Evolutionary conservation across 371 early-diverging fungal species (phyloP).

Genomic region (Parasitella parasitica): DNA sequence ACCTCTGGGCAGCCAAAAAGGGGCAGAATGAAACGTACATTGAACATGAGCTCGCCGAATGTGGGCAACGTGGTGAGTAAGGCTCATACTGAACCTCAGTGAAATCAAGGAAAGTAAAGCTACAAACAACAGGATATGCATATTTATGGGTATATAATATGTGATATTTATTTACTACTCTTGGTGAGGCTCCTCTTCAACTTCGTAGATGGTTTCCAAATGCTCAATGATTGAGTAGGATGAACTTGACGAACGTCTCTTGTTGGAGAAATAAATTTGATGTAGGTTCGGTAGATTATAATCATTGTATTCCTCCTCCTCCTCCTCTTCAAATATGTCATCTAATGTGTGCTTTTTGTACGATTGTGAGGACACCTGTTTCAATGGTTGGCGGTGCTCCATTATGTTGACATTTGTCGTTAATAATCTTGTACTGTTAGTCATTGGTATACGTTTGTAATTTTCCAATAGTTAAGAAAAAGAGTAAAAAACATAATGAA

Average conservation of each 20-base stretch:
- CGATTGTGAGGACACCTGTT: too few species aligned
- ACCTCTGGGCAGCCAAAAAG: too few species aligned
- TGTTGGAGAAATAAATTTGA: not conserved
- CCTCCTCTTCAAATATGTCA: not conserved
- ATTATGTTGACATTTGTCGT: not conserved
- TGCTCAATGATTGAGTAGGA: not conserved
- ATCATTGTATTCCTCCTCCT: not conserved
- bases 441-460: conserved; percentile 1
- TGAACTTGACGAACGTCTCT: not conserved
- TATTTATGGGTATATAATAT: not conserved
- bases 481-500: too few species aligned
- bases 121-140: not conserved
- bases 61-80: too few species aligned
- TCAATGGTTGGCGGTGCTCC: not conserved
- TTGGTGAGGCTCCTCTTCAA: not conserved
- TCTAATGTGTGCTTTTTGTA: not conserved
- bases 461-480: not conserved
- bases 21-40: too few species aligned
- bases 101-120: too few species aligned
- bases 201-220: not conserved
- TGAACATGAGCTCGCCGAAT: too few species aligned
- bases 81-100: too few species aligned
- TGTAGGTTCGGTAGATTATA: not conserved
- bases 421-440: not conserved
- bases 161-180: not conserved